Conservation (phyloP, 2,329 filamentous ascomycete species). For the Botrytis porri region DNA sequence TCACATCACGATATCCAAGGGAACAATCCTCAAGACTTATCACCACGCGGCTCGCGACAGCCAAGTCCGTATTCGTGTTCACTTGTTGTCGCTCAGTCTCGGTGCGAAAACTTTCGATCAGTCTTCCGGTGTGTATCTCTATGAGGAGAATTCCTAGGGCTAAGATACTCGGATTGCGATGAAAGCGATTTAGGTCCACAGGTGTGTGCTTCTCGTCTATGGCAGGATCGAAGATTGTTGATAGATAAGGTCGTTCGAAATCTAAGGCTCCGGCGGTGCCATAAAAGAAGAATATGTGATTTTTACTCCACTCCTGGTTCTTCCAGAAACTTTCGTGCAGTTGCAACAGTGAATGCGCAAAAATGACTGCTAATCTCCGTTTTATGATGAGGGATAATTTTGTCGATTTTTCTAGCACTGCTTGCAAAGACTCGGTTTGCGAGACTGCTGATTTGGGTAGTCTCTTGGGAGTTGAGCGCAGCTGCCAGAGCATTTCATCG, state of each 20-base stretch:
- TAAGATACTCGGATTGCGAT: neutral
- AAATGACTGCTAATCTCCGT: neutral
- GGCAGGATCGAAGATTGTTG: neutral
- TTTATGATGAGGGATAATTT: neutral
- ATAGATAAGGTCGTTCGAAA: constrained; percentile 4
- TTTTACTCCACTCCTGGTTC: constrained; percentile 1
- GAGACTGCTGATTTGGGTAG: neutral
- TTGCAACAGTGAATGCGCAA: constrained; percentile 1
- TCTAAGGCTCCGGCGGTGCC: neutral
- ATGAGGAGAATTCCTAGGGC: constrained; percentile 1
- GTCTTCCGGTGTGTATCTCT: neutral
- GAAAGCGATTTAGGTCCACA: neutral
- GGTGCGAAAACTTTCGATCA: neutral
- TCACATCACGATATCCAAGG: constrained; percentile 10
- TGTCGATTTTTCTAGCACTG: neutral
- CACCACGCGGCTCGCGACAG: neutral
- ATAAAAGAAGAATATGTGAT: constrained; percentile 7
- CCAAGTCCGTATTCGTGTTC: constrained; percentile 4
- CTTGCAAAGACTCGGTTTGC: neutral
- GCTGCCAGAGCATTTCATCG: neutral
- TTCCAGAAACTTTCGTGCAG: constrained; percentile 8
- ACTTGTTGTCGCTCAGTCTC: neutral
- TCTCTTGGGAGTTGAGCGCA: constrained; percentile 4
- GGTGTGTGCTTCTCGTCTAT: neutral
- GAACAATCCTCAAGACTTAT: constrained; percentile 1